Evolutionary conservation across 495 filamentous ascomycete genomes (phyloP).

Genomic region (Aspergillus leporis): DNA sequence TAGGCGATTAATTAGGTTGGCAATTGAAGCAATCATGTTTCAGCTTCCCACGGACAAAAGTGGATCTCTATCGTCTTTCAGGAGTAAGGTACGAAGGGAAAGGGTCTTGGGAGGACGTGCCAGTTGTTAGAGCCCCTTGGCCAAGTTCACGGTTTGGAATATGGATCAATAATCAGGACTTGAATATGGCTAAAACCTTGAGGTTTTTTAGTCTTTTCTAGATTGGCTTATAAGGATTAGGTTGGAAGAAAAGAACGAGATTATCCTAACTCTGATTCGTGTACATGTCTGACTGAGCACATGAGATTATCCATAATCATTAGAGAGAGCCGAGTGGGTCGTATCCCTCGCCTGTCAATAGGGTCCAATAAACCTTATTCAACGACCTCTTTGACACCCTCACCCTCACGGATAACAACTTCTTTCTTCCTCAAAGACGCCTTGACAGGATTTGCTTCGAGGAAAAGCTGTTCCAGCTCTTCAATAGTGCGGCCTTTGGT

Average conservation of each 20-base stretch:
- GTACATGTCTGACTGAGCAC: too few relatives aligned
- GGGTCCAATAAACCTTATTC: not conserved
- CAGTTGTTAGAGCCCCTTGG: not conserved
- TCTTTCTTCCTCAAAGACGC: constrained; percentile 9
- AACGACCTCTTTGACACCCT: constrained; percentile 2
- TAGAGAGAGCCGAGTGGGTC: not conserved
- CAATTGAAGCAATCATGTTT: not conserved
- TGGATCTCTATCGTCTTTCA: not conserved
- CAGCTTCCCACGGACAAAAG: not conserved
- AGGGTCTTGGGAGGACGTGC: not conserved
- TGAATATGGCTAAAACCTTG: too few relatives aligned
- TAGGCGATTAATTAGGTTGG: not conserved
- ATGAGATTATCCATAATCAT: too few relatives aligned
- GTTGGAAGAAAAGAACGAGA: too few relatives aligned
- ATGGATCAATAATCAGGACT: too few relatives aligned
- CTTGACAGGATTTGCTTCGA: constrained; percentile 14
- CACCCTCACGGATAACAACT: not conserved
- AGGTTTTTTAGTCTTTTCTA: too few relatives aligned
- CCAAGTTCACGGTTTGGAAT: not conserved
- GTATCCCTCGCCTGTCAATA: not conserved
- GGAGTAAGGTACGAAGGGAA: not conserved
- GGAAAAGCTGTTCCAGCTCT: constrained; percentile 9
- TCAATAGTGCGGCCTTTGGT: constrained; percentile 35
- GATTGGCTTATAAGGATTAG: too few relatives aligned
- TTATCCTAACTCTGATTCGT: too few relatives aligned